phyloP scores from a whole-genome alignment of 805 yeast genomes.

The Candida insectorum region DNA sequence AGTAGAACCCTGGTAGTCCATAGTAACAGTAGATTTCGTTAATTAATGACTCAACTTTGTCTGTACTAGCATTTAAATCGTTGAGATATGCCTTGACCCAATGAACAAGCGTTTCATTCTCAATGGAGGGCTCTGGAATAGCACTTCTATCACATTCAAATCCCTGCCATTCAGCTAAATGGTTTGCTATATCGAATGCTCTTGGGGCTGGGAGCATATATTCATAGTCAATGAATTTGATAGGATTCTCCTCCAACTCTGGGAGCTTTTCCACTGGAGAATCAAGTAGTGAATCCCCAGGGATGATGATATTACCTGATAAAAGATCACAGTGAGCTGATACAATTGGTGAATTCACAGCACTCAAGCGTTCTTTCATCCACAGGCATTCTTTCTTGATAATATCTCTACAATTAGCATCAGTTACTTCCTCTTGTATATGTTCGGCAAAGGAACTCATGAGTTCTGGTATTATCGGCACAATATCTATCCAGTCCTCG shows the following conservation, averaged over 20 bases:
- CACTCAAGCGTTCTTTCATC: conserved; percentile 42
- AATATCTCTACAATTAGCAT: conserved; percentile 31
- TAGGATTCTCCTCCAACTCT: conserved; percentile 30
- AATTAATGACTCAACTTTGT: conserved; percentile 43
- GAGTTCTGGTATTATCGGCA: conserved; percentile 49
- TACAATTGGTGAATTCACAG: conserved; percentile 49
- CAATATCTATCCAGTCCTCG: conserved; percentile 57
- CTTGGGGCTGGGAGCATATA: conserved; percentile 71
- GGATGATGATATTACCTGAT: conserved; percentile 70
- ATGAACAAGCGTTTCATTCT: conserved; percentile 42
- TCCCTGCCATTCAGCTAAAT: conserved; percentile 81
- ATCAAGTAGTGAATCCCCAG: conserved; percentile 26
- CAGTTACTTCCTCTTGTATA: conserved; percentile 17
- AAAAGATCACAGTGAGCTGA: conserved; percentile 70
- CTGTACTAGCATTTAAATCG: conserved; percentile 21
- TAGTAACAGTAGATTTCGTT: conserved; percentile 58
- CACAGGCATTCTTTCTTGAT: conserved; percentile 53
- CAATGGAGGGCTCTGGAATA: conserved; percentile 50
- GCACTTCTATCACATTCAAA: conserved; percentile 62
- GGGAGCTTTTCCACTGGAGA: conserved; percentile 13
- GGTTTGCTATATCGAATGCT: conserved; percentile 73
- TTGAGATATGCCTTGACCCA: conserved; percentile 62
- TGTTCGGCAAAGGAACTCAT: conserved; percentile 35
- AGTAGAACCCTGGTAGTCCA: conserved; percentile 79
- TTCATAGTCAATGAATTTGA: conserved; percentile 68